Evolutionary conservation across 75 land plant genomes (phyloP).

Genomic region (Cunninghamia lanceolata): DNA sequence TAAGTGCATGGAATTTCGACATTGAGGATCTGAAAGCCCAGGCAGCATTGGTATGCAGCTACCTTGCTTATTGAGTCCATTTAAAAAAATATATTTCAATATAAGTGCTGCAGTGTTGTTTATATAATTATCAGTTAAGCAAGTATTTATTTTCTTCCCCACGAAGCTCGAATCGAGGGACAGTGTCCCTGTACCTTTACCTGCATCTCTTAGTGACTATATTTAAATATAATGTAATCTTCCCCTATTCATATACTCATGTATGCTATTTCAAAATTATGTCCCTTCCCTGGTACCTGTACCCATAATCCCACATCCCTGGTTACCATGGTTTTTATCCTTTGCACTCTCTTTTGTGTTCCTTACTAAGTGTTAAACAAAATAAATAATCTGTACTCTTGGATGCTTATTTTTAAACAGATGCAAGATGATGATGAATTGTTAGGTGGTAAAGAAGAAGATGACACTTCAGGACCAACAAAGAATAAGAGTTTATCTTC

Average conservation of each 20-base stretch:
- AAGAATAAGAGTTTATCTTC: constrained; percentile 14
- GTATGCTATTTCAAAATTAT: not conserved
- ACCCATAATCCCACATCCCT: not conserved
- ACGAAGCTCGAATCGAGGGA: not conserved
- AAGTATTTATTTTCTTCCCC: not conserved
- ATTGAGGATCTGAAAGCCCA: constrained; percentile 83
- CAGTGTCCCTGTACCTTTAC: not conserved
- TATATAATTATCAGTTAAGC: not conserved
- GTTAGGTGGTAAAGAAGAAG: constrained; percentile 46
- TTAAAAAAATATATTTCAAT: not conserved
- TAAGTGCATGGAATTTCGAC: constrained; percentile 95
- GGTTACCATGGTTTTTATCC: no score
- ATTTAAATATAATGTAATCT: not conserved
- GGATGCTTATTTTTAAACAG: constrained; percentile 15
- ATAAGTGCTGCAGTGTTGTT: not conserved
- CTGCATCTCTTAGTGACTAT: not conserved
- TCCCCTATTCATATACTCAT: not conserved
- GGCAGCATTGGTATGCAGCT: constrained; percentile 69
- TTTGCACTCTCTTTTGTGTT: not conserved
- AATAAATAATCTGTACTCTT: not conserved
- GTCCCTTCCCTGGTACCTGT: not conserved
- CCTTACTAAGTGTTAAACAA: not conserved
- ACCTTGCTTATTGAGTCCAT: not conserved
- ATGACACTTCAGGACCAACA: constrained; percentile 21
- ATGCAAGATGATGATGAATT: constrained; percentile 64